Base-by-base conservation (phyloP, 495 filamentous ascomycete genomes). In the Daldinia concentrica region DNA sequence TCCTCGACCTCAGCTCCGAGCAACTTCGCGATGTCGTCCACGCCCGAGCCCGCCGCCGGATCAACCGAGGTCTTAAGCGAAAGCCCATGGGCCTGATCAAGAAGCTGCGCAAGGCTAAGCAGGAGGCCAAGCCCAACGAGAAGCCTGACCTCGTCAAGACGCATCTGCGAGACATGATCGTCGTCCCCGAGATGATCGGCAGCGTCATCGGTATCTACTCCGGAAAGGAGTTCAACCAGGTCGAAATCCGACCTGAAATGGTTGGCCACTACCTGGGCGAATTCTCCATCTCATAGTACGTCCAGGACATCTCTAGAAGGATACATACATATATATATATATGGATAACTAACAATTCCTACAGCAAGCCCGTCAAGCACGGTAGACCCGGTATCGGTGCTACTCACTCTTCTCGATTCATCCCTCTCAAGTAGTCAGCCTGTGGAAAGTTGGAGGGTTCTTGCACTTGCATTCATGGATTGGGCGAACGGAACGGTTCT, bases 211-310 rank as follows among this genome's bases (percentile, higher is more conserved):
- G 95, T 82, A 95, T 99, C 87, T 99, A 99, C 90, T 95, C 92
- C 69, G 95, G 95, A 82, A 99, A 99, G 90, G 96, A 98, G 86
- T 99, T 98, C 91, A 99, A 99, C 89, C 94, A 97, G 88, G 93
- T 99, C 76, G 95, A 99, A 84, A 95, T 99, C 86, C 97, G 97
- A 90, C 95, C 95, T 67, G 95, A 99, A 90, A 99, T 99, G 95
- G 95, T 99, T 85, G 95, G 95, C 80, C 94, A 97, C 88, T 99
- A 99, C 89, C 88, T 99, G 66, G 95, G 87, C 80, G 95, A 99
- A 86, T 99, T 99, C 88, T 97, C 93, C 70, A 99, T 99, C 85
- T 93, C 93, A 85, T 99, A 99, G 94, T 97, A 91, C 78, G 94
- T 93, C 12, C 26, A n/a, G 11, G 9, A 39, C 9, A 48, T 22